These are phyloP conservation scores for Isatis tinctoria DNA, from an alignment of 345 rosid genomes.

Conservation along the genomic window DNA sequence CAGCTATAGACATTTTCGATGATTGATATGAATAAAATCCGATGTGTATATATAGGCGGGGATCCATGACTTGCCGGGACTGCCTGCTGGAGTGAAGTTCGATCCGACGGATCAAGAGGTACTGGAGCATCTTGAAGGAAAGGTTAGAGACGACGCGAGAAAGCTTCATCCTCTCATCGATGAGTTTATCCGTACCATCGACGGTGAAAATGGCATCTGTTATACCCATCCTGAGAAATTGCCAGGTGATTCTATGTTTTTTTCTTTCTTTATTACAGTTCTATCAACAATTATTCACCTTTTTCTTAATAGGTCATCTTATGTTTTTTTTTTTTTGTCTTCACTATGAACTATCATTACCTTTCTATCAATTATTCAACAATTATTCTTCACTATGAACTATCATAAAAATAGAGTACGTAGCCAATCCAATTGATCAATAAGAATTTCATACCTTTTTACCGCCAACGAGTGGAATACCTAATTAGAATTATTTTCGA, in stretches of 20 bases:
- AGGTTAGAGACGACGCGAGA: conserved; percentile 62
- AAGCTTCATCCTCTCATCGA: conserved; percentile 88
- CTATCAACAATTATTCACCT: background rate
- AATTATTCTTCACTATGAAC: too few relatives aligned
- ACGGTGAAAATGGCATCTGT: conserved; percentile 97
- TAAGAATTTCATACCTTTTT: background rate
- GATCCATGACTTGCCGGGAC: conserved; percentile 85
- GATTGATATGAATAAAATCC: background rate
- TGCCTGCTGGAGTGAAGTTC: conserved; percentile 97
- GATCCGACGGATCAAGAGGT: conserved; percentile 99
- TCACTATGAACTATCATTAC: too few relatives aligned
- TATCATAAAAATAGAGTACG: background rate
- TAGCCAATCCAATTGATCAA: background rate
- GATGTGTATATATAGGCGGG: conserved; percentile 46
- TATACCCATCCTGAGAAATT: conserved; percentile 95
- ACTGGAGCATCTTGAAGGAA: conserved; percentile 89
- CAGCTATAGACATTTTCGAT: background rate
- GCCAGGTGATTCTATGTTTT: conserved; percentile 59
- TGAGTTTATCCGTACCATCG: conserved; percentile 86
- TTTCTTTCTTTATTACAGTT: background rate
- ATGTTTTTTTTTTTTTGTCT: background rate
- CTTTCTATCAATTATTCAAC: too few relatives aligned
- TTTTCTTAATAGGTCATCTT: background rate
- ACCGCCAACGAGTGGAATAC: background rate
- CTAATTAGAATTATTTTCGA: background rate